A percentile compares a stretch with the other conserved stretches of the same genome.
Conservation (phyloP, 306 rosid genomes). For the peach (Prunus persica) region DNA sequence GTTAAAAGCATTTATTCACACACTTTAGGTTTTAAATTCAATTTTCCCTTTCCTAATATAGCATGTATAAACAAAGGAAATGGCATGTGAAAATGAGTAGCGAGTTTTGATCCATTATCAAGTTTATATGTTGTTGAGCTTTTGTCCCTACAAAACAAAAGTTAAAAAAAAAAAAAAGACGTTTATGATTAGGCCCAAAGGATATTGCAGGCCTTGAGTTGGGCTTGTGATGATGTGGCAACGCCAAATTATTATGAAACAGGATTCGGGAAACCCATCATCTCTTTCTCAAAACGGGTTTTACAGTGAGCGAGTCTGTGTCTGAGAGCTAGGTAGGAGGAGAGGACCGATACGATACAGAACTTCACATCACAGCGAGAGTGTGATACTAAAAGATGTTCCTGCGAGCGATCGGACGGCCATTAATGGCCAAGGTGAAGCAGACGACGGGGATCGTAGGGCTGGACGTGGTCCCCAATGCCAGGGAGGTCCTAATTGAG, state of each 20-base stretch:
- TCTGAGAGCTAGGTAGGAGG: neutral
- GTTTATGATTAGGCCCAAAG: neutral
- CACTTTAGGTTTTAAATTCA: too few species aligned
- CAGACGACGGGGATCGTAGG: constrained; percentile 87
- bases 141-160: too few species aligned
- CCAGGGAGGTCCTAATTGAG: constrained; percentile 66
- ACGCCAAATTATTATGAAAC: neutral
- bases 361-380: neutral
- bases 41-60: too few species aligned
- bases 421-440: constrained; percentile 82
- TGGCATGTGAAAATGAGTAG: too few species aligned
- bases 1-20: too few species aligned
- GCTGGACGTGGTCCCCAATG: constrained; percentile 83
- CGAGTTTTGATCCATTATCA: too few species aligned
- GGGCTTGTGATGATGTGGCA: neutral
- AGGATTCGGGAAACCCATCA: neutral
- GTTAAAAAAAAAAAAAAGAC: too few species aligned
- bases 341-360: neutral
- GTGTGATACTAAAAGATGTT: constrained; percentile 38
- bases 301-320: neutral
- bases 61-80: too few species aligned
- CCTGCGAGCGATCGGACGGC: constrained; percentile 75
- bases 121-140: too few species aligned
- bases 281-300: neutral
- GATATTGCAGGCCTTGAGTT: neutral